Percentiles rank a stretch among this genome's conserved stretches.
Conservation (phyloP, 2,329 filamentous ascomycete genomes). For the Calonectria fujianensis region DNA sequence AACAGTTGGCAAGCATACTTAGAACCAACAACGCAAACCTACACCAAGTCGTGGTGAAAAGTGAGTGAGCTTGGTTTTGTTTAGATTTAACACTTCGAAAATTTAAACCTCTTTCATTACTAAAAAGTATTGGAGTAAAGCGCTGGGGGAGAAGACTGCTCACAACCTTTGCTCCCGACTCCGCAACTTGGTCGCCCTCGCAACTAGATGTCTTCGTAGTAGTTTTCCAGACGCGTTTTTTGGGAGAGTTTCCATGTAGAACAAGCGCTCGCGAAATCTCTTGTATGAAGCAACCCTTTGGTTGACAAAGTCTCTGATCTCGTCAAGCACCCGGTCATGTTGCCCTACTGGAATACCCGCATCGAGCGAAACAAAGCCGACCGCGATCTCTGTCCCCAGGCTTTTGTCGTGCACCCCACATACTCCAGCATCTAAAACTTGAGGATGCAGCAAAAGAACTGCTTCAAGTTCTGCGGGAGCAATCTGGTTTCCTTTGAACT, state of each 20-base stretch:
- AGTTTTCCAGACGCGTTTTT: constrained; percentile 57
- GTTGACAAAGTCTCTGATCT: constrained; percentile 54
- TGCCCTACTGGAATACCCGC: constrained; percentile 13
- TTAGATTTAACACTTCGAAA: not conserved
- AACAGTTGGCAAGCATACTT: not conserved
- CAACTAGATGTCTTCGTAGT: constrained; percentile 49
- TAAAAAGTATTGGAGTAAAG: not conserved
- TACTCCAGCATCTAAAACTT: constrained; percentile 56
- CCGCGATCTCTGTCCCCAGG: constrained; percentile 54
- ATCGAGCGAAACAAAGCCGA: constrained; percentile 55
- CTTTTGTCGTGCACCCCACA: constrained; percentile 54
- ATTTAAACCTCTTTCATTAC: not conserved
- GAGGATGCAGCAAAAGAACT: constrained; percentile 53
- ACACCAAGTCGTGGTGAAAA: not conserved
- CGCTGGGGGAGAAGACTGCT: not conserved
- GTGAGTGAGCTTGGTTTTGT: not conserved
- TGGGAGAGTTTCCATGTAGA: constrained; percentile 53
- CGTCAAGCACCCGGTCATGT: constrained; percentile 33
- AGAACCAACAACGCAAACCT: not conserved
- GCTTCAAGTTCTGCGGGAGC: constrained; percentile 58
- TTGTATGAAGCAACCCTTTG: constrained; percentile 57
- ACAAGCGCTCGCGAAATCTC: constrained; percentile 54
- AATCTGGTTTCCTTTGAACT: constrained; percentile 49
- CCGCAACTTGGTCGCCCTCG: constrained; percentile 40
- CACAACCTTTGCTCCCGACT: constrained; percentile 40